phyloP scores from a whole-genome alignment of 2,329 filamentous ascomycete genomes.

The Cordyceps cicadae region DNA sequence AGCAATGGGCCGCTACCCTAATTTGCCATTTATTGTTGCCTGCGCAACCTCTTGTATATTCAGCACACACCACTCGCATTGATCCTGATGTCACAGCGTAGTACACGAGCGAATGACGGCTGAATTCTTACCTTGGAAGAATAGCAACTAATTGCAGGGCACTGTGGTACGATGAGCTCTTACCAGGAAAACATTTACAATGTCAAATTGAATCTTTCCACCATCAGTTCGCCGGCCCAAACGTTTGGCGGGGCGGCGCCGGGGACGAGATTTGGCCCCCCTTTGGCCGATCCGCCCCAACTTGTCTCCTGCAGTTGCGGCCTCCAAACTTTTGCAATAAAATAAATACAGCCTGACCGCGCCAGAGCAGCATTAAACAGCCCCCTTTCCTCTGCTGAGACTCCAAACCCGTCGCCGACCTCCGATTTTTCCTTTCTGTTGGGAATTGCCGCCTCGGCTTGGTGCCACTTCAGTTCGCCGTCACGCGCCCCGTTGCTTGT shows the following conservation, averaged over 20 bases:
- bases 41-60: too few species aligned
- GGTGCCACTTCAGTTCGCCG: not conserved
- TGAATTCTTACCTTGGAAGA: too few species aligned
- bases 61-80: too few species aligned
- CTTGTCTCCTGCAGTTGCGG: not conserved
- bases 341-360: not conserved
- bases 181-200: too few species aligned
- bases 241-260: constrained; percentile 2
- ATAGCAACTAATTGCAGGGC: too few species aligned
- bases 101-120: too few species aligned
- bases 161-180: too few species aligned
- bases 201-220: not conserved
- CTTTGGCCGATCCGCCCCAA: not conserved
- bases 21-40: too few species aligned
- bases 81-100: too few species aligned
- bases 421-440: not conserved
- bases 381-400: not conserved
- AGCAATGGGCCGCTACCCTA: too few species aligned
- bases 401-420: not conserved
- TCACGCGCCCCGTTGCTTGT: constrained; percentile 5
- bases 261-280: not conserved
- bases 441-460: not conserved
- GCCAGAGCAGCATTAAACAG: not conserved
- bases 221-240: not conserved
- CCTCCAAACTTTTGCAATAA: not conserved